Percentiles rank a stretch among this genome's conserved stretches.
Conservation (phyloP, 2,329 filamentous ascomycete species). For the Periglandula ipomoeae region DNA sequence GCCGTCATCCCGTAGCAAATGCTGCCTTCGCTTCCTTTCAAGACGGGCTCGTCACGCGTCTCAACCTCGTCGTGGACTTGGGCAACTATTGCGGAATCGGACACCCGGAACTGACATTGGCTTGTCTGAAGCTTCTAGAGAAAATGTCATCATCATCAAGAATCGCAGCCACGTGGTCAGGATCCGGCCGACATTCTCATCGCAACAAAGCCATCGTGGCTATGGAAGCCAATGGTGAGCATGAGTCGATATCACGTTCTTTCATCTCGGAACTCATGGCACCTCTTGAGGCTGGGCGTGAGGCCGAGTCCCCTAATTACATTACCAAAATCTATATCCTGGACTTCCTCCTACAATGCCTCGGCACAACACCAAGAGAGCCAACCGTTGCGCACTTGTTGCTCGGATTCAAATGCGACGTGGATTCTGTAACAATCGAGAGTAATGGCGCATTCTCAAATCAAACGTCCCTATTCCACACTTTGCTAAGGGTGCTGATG, state of each 20-base stretch:
- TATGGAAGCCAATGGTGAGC: constrained; percentile 72
- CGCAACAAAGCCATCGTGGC: constrained; percentile 81
- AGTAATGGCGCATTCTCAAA: constrained; percentile 61
- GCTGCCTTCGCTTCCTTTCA: constrained; percentile 82
- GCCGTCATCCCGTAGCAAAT: constrained; percentile 51
- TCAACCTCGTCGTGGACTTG: constrained; percentile 71
- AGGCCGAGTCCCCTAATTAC: constrained; percentile 62
- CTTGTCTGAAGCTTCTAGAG: constrained; percentile 73
- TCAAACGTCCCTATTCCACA: constrained; percentile 73
- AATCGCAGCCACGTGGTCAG: constrained; percentile 61
- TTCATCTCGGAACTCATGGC: constrained; percentile 61
- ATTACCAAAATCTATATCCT: constrained; percentile 76
- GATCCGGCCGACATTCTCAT: constrained; percentile 51
- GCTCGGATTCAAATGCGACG: constrained; percentile 74
- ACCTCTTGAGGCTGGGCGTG: constrained; percentile 63
- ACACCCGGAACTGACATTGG: constrained; percentile 70
- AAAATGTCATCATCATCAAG: constrained; percentile 79
- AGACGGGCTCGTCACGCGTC: constrained; percentile 75
- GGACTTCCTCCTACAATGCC: constrained; percentile 74
- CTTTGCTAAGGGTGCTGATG: constrained; percentile 62
- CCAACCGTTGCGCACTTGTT: constrained; percentile 87
- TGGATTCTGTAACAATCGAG: constrained; percentile 59
- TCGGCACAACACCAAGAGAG: constrained; percentile 63
- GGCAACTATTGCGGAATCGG: constrained; percentile 81
- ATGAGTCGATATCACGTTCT: constrained; percentile 68